Evolutionary conservation across 305 asterid genomes (phyloP), one percentile per base, ranked within the genome.

Genomic region (Fraxinus latifolia): DNA sequence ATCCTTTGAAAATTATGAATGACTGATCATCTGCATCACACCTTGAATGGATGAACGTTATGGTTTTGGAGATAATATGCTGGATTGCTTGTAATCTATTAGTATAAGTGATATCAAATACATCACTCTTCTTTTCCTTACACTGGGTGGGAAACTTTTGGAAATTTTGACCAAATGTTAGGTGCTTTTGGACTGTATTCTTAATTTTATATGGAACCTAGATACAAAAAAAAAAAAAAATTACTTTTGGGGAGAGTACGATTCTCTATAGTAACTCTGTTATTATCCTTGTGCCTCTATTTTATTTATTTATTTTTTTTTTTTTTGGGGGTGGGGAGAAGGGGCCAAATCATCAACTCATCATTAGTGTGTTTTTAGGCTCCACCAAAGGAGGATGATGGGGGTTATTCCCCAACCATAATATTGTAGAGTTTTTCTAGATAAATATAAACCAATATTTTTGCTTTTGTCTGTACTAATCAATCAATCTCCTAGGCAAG

Each of bases 181-280:
- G 68, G 76, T 53, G 77, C 21, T 2, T 60, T 14, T 21, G 60
- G 72, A 76, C 68, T 79, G 68, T 55, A 76, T 71, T 60, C 36
- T 67, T 37, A 36, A 21, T 82, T 42, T 55, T 0, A 21, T 65
- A 29, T 71, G 25, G 33, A 25, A 25, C 73, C 73, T 25, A 25
- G 17, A 65, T 65, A 65, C 5, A 5, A 3, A 33, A 65, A 65
- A 27, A 27, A 27, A 27, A 27, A 55, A 58, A 9, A 58, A 5
- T 58, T 2, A 58, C 29, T 5, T 58, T 17, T 19, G 31, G 70
- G 33, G n/a, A 65, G 6, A 65, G 4, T 11, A 25, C n/a, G 5
- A 65, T 62, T 62, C n/a, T 62, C 2, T 8, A 9, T 23, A 5
- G 32, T 65, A 8, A 58, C 31, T 58, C 12, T 0, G 7, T n/a